phyloP scores from a whole-genome alignment of 768 basidiomycete genomes.

The Brasilioporus rufonigricans region DNA sequence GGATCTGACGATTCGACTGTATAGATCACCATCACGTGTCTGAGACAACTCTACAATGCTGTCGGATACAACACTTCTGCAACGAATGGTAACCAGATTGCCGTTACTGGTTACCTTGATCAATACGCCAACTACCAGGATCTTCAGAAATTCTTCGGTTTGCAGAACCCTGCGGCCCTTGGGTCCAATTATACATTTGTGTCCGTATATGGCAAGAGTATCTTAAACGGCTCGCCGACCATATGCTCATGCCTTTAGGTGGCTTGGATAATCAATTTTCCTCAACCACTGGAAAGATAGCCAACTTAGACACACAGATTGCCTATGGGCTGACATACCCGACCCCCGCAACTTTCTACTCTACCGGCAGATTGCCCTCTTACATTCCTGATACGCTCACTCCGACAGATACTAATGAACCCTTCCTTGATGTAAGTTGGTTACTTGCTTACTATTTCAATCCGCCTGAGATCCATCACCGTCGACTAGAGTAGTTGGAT shows the following conservation, averaged over 20 bases:
- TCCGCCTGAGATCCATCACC: conserved; percentile 25
- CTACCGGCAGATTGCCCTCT: conserved; percentile 62
- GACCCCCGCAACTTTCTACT: conserved; percentile 56
- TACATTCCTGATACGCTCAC: conserved; percentile 44
- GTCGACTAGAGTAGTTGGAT: too few relatives aligned
- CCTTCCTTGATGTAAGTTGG: conserved; percentile 44
- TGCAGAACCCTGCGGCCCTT: conserved; percentile 47
- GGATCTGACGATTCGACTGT: too few relatives aligned
- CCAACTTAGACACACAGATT: conserved; percentile 66
- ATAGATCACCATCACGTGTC: too few relatives aligned
- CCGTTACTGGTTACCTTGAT: conserved; percentile 51
- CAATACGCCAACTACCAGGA: conserved; percentile 55
- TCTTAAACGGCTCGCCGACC: conserved; percentile 4
- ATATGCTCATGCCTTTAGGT: conserved; percentile 36
- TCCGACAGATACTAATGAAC: conserved; percentile 46
- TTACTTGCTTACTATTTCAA: conserved; percentile 3
- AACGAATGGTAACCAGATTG: too few relatives aligned
- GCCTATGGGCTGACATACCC: conserved; percentile 64
- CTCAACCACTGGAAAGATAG: conserved; percentile 56
- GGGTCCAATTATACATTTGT: conserved; percentile 51
- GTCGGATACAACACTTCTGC: too few relatives aligned
- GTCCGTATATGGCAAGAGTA: conserved; percentile 49
- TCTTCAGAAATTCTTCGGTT: conserved; percentile 47
- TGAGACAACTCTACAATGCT: too few relatives aligned
- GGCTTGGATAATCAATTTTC: conserved; percentile 58